Base-by-base conservation (phyloP, 495 filamentous ascomycete genomes). In the Eremomyces bilateralis region DNA sequence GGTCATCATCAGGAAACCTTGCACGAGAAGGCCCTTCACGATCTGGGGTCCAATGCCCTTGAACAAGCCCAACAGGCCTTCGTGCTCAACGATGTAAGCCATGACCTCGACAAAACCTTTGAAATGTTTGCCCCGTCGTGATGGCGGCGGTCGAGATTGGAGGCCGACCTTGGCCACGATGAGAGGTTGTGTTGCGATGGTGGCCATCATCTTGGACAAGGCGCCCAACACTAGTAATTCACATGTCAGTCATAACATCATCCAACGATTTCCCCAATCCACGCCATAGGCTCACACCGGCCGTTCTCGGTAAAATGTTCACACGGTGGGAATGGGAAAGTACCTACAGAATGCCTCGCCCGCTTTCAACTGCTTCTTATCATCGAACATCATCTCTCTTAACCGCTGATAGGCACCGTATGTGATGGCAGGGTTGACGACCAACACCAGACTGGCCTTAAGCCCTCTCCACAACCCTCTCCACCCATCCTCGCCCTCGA, bases 151-250 rank as follows among this genome's bases (percentile, higher is more conserved):
- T 34, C 76, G 75, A 28, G 83, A 93, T 53, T 99, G 88, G 35
- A 95, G 62, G 34, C 88, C 82, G 29, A 95, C 88, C 59, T 99
- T 99, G 37, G 88, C 90, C 37, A 99, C 90, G 46, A 99, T 99
- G 39, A 99, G 58, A 28, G 88, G 88, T 53, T 99, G 88, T 13
- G 88, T 99, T 34, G 62, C 72, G 39, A 95, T 77, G 1, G 88
- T 99, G 28, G 88, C 88, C 36, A 95, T 54, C 10, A 77, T 66
- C 57, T 99, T 99, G 34, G 84, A 94, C 60, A 84, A 68, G 18
- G 90, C 81, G 37, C 88, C 88, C 25, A 95, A 71, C 21, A 91
- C 80, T 90, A 41, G 16, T 33, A 27, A 22, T 22, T 12, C 29
- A 42, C 18, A 27, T 12, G n/a, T 6, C 53, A 43, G 54, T 49